These are phyloP conservation scores for Suhomyces yuchorum DNA, from an alignment of 1,139 yeast genomes.

Conservation along the genomic window DNA sequence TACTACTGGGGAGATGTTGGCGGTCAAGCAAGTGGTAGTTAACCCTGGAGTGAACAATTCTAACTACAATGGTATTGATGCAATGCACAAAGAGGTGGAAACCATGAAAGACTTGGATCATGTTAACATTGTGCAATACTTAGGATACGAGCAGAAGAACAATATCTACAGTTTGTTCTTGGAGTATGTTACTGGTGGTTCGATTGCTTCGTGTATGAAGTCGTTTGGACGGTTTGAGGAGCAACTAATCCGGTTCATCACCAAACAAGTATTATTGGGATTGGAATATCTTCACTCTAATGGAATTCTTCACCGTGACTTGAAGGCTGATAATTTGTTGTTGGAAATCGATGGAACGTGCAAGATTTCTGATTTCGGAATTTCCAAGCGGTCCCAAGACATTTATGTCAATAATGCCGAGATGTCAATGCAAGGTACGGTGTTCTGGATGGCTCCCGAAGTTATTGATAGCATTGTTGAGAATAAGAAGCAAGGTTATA, in stretches of 20 bases:
- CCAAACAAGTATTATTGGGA: slow-evolving; percentile 81
- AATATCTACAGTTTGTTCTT: slow-evolving; percentile 80
- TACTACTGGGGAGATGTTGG: slow-evolving; percentile 98
- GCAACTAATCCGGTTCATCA: slow-evolving; percentile 67
- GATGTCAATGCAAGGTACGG: slow-evolving; percentile 94
- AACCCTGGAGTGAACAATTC: slow-evolving; percentile 38
- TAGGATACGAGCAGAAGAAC: slow-evolving; percentile 83
- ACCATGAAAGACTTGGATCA: slow-evolving; percentile 95
- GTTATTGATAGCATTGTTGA: slow-evolving; percentile 80
- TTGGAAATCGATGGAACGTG: slow-evolving; percentile 92
- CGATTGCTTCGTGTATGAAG: slow-evolving; percentile 84
- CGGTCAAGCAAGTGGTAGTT: slow-evolving; percentile 91
- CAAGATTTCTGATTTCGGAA: slow-evolving; percentile 96
- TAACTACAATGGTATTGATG: slow-evolving; percentile 65
- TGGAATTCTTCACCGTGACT: slow-evolving; percentile 91
- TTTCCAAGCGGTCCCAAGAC: slow-evolving; percentile 83
- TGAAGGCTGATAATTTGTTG: slow-evolving; percentile 91
- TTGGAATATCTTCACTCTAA: slow-evolving; percentile 80
- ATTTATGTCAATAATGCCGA: slow-evolving; percentile 90
- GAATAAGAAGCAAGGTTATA: slow-evolving; percentile 86
- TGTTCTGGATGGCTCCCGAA: slow-evolving; percentile 99
- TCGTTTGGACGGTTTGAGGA: slow-evolving; percentile 88
- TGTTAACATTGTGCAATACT: slow-evolving; percentile 88
- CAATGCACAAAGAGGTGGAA: slow-evolving; percentile 87
- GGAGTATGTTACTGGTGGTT: slow-evolving; percentile 98